Evolutionary conservation across 169 alveolate genomes (phyloP).

Genomic region (Cryptosporidium xiaoi): DNA sequence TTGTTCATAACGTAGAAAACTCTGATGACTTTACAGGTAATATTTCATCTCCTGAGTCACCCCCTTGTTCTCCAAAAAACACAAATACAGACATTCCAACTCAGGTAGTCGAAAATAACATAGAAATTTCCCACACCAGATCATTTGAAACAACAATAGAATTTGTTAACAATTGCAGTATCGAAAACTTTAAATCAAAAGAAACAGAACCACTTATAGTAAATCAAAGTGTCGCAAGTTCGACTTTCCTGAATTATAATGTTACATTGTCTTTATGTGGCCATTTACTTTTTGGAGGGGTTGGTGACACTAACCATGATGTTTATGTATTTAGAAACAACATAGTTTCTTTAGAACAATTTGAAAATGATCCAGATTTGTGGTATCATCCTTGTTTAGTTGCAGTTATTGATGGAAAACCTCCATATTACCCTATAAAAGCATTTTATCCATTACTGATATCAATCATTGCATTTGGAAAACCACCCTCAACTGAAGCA

Average conservation of each 20-base stretch:
- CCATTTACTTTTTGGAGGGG: slow-evolving; percentile 52
- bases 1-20: slow-evolving; percentile 86
- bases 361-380: slow-evolving; percentile 86
- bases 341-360: slow-evolving; percentile 83
- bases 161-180: slow-evolving; percentile 17
- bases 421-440: slow-evolving; percentile 91
- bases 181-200: neutral
- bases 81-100: neutral
- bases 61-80: slow-evolving; percentile 26
- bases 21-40: slow-evolving; percentile 24
- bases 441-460: slow-evolving; percentile 90
- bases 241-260: slow-evolving; percentile 9
- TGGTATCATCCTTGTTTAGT: slow-evolving; percentile 92
- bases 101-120: neutral
- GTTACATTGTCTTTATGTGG: slow-evolving; percentile 66
- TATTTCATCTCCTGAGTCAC: slow-evolving; percentile 54
- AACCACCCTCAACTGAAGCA: slow-evolving; percentile 87
- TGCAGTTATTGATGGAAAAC: slow-evolving; percentile 86
- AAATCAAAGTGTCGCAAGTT: neutral
- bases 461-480: slow-evolving; percentile 88
- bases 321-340: slow-evolving; percentile 58
- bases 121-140: neutral
- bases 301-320: slow-evolving; percentile 51
- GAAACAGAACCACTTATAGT: neutral
- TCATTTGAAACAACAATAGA: slow-evolving; percentile 29